Conservation (phyloP, 164 flowering plant genomes). For the Paratinospora sagittata region DNA sequence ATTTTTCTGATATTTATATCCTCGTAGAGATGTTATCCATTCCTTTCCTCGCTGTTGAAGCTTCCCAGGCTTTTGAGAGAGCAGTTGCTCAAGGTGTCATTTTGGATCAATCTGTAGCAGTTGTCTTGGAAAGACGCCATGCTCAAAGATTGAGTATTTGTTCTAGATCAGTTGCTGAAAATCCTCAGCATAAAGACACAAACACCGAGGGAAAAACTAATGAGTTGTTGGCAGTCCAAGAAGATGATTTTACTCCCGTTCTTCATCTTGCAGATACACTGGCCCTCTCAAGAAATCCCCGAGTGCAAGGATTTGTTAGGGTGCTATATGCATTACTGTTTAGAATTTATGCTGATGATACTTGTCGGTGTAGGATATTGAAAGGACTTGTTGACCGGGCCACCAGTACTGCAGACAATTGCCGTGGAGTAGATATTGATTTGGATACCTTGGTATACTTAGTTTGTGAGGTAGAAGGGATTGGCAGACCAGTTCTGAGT, state of each 20-base stretch:
- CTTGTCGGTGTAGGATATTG: conserved; percentile 64
- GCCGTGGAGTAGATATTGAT: conserved; percentile 65
- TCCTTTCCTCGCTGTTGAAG: conserved; percentile 79
- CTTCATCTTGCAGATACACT: conserved; percentile 88
- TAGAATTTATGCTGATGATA: conserved; percentile 70
- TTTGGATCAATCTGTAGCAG: conserved; percentile 57
- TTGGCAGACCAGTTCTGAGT: conserved; percentile 65
- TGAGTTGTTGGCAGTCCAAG: conserved; percentile 43
- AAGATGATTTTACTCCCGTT: conserved; percentile 68
- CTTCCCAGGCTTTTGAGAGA: conserved; percentile 85
- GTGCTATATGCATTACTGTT: conserved; percentile 69
- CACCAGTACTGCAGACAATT: conserved; percentile 50
- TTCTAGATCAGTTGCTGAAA: conserved; percentile 41
- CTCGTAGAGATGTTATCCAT: conserved; percentile 85
- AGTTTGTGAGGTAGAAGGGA: conserved; percentile 48
- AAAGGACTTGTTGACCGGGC: conserved; percentile 88
- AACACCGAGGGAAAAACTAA: conserved; percentile 38
- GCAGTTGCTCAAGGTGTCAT: conserved; percentile 76
- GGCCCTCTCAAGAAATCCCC: conserved; percentile 63
- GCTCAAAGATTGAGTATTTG: conserved; percentile 39
- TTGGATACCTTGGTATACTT: conserved; percentile 62
- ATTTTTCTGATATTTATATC: conserved; percentile 75
- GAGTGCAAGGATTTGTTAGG: conserved; percentile 75
- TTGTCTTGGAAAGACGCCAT: conserved; percentile 82
- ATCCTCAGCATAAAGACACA: conserved; percentile 37